Evolutionary conservation across 2,329 filamentous ascomycete species (phyloP).

Genomic region (Pleoardoris graminearum): DNA sequence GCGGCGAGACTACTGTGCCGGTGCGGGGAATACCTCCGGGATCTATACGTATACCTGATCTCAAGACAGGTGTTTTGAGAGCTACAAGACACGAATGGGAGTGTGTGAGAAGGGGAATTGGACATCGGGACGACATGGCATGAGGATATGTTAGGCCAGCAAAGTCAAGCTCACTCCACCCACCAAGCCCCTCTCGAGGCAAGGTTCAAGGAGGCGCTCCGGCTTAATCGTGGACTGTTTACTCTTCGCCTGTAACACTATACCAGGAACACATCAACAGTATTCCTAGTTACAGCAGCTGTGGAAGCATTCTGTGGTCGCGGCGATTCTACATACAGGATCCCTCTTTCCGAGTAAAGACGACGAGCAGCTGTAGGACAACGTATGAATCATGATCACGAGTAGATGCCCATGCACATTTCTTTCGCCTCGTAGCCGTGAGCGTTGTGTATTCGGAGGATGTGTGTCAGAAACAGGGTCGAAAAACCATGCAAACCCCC

Average conservation of each 20-base stretch:
- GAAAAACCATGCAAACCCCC: slow-evolving; percentile 26
- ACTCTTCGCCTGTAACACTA: slow-evolving; percentile 78
- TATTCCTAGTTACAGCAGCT: slow-evolving; percentile 63
- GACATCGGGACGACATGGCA: not conserved
- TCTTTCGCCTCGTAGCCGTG: no score
- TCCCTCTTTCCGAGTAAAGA: no score
- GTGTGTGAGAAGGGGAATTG: not conserved
- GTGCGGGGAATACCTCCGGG: no score
- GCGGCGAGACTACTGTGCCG: not conserved
- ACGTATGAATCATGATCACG: no score
- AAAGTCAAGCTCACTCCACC: slow-evolving; percentile 97
- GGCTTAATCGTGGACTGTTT: slow-evolving; percentile 93
- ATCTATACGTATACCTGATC: no score
- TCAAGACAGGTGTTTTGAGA: no score
- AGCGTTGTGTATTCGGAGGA: no score
- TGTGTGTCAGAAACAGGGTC: slow-evolving; percentile 4
- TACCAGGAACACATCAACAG: slow-evolving; percentile 77
- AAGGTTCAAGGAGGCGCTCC: slow-evolving; percentile 89
- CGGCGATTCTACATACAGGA: slow-evolving; percentile 47
- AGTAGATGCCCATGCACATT: no score
- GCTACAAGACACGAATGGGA: no score
- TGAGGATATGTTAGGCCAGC: slow-evolving; percentile 72
- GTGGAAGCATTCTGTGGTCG: slow-evolving; percentile 55
- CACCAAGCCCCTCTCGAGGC: slow-evolving; percentile 76
- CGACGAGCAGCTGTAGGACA: no score